Conservation (phyloP, 2,329 filamentous ascomycete species). For the Raffaelea albimanens region DNA sequence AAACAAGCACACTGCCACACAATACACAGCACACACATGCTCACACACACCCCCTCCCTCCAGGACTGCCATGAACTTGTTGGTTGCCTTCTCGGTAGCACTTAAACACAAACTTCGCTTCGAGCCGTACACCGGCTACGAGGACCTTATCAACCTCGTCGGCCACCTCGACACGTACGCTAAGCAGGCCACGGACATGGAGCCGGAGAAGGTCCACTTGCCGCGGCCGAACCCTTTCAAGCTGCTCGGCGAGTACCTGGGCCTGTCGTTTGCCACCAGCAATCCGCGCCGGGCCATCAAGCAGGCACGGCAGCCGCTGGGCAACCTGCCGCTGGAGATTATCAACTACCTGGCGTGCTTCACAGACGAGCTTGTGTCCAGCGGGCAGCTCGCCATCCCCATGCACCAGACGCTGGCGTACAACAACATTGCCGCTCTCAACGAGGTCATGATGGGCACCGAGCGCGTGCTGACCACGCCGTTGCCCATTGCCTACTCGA, state of each 20-base stretch:
- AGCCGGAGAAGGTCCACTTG: conserved; percentile 25
- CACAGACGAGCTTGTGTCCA: conserved; percentile 44
- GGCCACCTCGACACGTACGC: conserved; percentile 60
- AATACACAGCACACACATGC: no score
- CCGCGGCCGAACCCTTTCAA: conserved; percentile 33
- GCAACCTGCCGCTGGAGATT: conserved; percentile 64
- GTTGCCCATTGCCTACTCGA: conserved; percentile 63
- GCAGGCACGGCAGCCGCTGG: conserved; percentile 54
- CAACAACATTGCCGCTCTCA: conserved; percentile 43
- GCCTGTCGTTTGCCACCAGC: conserved; percentile 56
- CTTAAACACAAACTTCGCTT: conserved; percentile 67
- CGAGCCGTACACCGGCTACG: conserved; percentile 61
- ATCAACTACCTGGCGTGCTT: conserved; percentile 56
- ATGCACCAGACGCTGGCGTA: conserved; percentile 42
- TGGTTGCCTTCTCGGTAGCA: conserved; percentile 58
- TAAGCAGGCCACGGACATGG: conserved; percentile 27
- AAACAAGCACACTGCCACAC: no score
- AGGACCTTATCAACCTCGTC: conserved; percentile 54
- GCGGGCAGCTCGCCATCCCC: conserved; percentile 35
- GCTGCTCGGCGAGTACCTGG: conserved; percentile 52
- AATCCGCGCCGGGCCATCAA: conserved; percentile 65
- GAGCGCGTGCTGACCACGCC: conserved; percentile 66
- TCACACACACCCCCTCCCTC: no score
- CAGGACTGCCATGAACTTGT: conserved; percentile 54
- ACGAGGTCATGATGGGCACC: conserved; percentile 56